A percentile compares a stretch with the other conserved stretches of the same genome.
phyloP scores from a whole-genome alignment of 768 basidiomycete genomes.

The Mycena pura region DNA sequence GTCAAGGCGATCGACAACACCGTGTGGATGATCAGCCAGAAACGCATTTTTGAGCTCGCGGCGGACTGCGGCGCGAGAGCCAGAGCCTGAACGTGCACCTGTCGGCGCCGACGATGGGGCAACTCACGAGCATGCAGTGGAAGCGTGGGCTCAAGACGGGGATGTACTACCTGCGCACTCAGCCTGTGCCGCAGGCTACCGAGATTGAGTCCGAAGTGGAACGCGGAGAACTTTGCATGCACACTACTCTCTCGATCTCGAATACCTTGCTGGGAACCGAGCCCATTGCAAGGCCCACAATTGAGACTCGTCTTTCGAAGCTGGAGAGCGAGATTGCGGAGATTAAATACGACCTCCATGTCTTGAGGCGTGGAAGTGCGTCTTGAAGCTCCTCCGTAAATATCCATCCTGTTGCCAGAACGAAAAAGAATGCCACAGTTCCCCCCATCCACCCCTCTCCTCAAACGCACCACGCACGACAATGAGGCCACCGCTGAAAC shows the following conservation, averaged over 20 bases:
- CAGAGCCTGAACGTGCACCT: no score
- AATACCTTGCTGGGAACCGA: background rate
- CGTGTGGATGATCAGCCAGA: no score
- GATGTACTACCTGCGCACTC: no score
- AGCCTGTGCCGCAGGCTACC: no score
- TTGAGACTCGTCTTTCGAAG: background rate
- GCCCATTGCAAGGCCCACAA: background rate
- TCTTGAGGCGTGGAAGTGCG: background rate
- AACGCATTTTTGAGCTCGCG: no score
- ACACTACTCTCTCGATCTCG: constrained; percentile 1
- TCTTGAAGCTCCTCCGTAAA: background rate
- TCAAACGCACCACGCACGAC: background rate
- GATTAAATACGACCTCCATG: background rate
- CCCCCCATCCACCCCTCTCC: background rate
- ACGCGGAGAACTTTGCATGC: no score
- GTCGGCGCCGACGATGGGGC: no score
- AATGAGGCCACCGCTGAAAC: background rate
- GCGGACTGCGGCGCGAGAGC: no score
- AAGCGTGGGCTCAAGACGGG: no score
- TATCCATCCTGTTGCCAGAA: background rate
- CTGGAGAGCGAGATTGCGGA: background rate
- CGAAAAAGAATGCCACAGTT: background rate
- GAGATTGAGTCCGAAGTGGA: no score
- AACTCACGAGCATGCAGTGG: no score
- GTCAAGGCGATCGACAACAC: no score